Evolutionary conservation across 2,329 filamentous ascomycete genomes (phyloP), one percentile per base, ranked within the genome.

Genomic region (Akanthomyces dipterigenus): DNA sequence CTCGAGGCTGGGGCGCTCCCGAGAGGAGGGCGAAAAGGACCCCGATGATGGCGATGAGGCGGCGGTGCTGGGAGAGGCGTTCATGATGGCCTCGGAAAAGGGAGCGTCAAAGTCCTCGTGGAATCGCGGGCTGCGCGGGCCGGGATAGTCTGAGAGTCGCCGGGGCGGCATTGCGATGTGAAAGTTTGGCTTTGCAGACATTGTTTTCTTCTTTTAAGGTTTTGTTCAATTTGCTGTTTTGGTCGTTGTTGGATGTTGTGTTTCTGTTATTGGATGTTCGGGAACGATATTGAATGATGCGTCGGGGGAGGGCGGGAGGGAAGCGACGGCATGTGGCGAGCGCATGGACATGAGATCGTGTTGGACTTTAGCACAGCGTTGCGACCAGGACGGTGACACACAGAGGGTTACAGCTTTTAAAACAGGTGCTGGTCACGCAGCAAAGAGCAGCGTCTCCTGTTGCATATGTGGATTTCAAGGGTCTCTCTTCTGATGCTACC

Each of bases 71-170:
- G 64, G 65, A 1, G 70, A 71, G 49, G 69, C 67, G 57, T 73
- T 71, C 63, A 73, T 63, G 34, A 76, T 67, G 8, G 68, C 69
- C 63, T 71, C 70, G 40, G 71, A 75, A 63, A 76, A 75, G 18
- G 73, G 73, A 2, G 73, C 73, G 62, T 76, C 69, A 62, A 76
- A 75, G 60, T 76, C 71, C 64, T 76, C 73, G 63, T 62, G 70
- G 63, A 76, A 76, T 36, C 73, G 71, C 16, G 73, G 73, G 54
- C 68, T 72, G 36, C 62, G 56, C n/a, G 57, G 57, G 36, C 45
- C 43, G 57, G 42, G 45, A 59, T 63, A 34, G 66, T 63, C 51
- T 26, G 56, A 55, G n/a, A 59, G 40, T 22, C 50, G 51, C 34
- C 45, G 36, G 9, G 58, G 58, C 36, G 62, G 62, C 57, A 63